phyloP scores from a whole-genome alignment of 106 monocot genomes.

The Platanthera zijinensis region DNA sequence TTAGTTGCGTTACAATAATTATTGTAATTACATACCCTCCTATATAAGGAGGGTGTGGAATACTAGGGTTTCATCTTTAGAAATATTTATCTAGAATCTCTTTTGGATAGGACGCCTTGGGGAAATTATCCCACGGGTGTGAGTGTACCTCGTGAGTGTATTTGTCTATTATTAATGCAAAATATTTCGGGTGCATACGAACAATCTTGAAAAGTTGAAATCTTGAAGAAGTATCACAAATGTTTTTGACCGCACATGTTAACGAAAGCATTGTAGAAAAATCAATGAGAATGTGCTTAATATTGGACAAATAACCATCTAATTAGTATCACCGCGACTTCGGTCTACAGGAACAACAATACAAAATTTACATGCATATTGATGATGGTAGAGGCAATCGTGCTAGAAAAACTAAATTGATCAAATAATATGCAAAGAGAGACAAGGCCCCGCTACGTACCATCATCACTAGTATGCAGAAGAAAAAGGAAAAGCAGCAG shows the following conservation, averaged over 20 bases:
- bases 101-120: no score
- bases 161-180: background rate
- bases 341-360: background rate
- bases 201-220: background rate
- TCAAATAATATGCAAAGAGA: background rate
- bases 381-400: background rate
- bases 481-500: background rate
- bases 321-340: background rate
- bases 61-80: no score
- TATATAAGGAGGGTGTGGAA: no score
- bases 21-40: no score
- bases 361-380: slow-evolving; percentile 4
- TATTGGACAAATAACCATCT: background rate
- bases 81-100: no score
- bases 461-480: background rate
- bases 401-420: background rate
- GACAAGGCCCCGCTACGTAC: background rate
- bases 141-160: no score
- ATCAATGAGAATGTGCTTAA: background rate
- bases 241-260: background rate
- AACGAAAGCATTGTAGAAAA: background rate
- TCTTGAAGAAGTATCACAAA: background rate
- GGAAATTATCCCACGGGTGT: no score
- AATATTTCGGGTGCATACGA: background rate
- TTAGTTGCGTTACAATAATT: no score